These are phyloP conservation scores for Termitomyces sp. DNA, from an alignment of 768 basidiomycete genomes.

Conservation along the genomic window DNA sequence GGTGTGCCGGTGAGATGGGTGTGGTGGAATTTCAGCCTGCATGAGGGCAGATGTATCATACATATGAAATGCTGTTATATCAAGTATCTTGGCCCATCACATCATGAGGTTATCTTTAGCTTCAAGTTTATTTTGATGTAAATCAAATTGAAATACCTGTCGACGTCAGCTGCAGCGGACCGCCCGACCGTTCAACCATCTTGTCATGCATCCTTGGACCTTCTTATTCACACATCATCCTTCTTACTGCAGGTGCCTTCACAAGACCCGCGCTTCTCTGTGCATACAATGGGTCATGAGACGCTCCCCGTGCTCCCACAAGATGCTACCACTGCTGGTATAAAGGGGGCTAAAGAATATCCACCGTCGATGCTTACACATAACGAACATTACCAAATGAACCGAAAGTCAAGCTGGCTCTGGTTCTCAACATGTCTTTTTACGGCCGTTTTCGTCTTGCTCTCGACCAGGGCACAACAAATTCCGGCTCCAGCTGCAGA, in stretches of 20 bases:
- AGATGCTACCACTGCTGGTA: background rate
- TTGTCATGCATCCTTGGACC: background rate
- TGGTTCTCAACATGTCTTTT: constrained; percentile 27
- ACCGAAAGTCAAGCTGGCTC: constrained; percentile 26
- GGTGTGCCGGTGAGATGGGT: too few species aligned
- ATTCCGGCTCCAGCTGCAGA: constrained; percentile 3
- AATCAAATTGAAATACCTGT: background rate
- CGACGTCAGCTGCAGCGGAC: too few species aligned
- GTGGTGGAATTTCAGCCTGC: too few species aligned
- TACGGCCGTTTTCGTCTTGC: constrained; percentile 24
- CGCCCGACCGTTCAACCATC: background rate
- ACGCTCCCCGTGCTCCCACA: background rate
- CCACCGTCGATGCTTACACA: background rate
- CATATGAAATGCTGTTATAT: too few species aligned
- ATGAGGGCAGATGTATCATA: too few species aligned
- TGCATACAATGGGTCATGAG: constrained; percentile 5
- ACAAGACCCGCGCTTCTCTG: background rate
- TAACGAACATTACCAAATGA: constrained; percentile 6
- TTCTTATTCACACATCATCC: constrained; percentile 1
- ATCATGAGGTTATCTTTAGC: too few species aligned
- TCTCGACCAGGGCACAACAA: constrained; percentile 18
- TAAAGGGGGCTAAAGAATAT: background rate
- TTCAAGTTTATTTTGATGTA: too few species aligned
- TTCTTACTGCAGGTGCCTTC: background rate
- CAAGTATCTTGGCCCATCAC: too few species aligned